Percentiles rank a stretch among this genome's conserved stretches.
Conservation (phyloP, 345 rosid species). For the Syzygium oleosum region DNA sequence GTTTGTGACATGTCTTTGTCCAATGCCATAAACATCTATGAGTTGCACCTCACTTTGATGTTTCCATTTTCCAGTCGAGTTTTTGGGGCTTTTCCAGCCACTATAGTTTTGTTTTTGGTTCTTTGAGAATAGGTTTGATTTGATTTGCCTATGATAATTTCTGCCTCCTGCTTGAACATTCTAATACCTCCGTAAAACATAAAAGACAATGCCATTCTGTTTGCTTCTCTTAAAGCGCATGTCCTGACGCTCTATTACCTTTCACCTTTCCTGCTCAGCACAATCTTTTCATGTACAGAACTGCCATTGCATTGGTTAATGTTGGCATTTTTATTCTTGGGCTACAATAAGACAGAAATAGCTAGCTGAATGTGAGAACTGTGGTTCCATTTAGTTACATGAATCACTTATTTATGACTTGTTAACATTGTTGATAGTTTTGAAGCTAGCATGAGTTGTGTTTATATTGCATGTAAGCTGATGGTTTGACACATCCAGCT, state of each 20-base stretch:
- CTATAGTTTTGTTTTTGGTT: background rate
- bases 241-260: background rate
- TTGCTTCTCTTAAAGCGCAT: background rate
- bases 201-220: background rate
- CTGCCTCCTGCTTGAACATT: background rate
- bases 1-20: background rate
- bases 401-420: background rate
- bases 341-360: background rate
- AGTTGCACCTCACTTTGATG: background rate
- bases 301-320: background rate
- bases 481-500: background rate
- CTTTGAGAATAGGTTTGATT: background rate
- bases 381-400: background rate
- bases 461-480: background rate
- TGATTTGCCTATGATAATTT: background rate
- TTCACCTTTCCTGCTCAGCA: background rate
- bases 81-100: background rate
- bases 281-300: background rate
- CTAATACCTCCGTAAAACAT: background rate
- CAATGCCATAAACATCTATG: background rate
- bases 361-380: background rate
- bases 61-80: background rate
- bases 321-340: background rate
- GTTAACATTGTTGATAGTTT: background rate
- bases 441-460: background rate